These are phyloP conservation scores for Candida railenensis DNA, from an alignment of 805 yeast species.

Conservation along the genomic window DNA sequence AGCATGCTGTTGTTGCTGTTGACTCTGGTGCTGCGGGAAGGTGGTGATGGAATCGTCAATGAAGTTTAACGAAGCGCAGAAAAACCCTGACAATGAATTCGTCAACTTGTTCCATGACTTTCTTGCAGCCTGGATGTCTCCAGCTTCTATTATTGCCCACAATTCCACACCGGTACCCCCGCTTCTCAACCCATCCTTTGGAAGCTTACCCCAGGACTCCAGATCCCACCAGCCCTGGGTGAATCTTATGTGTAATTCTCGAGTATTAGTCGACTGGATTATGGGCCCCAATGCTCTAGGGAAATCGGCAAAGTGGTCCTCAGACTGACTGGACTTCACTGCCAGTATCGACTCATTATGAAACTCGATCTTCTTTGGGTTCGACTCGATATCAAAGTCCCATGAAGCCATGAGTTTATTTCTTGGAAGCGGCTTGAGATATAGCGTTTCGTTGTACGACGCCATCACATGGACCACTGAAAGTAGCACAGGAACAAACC, in stretches of 20 bases:
- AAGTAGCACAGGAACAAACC: neutral
- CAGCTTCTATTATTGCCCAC: slow-evolving; percentile 82
- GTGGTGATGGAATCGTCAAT: slow-evolving; percentile 80
- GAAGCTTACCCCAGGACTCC: slow-evolving; percentile 81
- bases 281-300: slow-evolving; percentile 83
- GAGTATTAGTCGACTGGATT: slow-evolving; percentile 59
- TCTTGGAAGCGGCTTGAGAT: slow-evolving; percentile 69
- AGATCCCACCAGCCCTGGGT: slow-evolving; percentile 96
- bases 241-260: slow-evolving; percentile 81
- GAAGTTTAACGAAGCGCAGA: slow-evolving; percentile 92
- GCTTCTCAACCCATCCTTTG: slow-evolving; percentile 63
- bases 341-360: slow-evolving; percentile 13
- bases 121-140: slow-evolving; percentile 51
- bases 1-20: slow-evolving; percentile 28
- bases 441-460: slow-evolving; percentile 57
- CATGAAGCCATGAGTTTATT: slow-evolving; percentile 72
- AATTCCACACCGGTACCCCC: slow-evolving; percentile 97
- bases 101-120: slow-evolving; percentile 69
- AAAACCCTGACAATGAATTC: slow-evolving; percentile 81
- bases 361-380: slow-evolving; percentile 27
- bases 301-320: slow-evolving; percentile 61
- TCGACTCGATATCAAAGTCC: slow-evolving; percentile 62
- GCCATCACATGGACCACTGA: neutral
- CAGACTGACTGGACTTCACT: neutral
- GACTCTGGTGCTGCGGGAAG: slow-evolving; percentile 47